Percentiles rank a stretch among this genome's conserved stretches.
These are phyloP conservation scores for Thraustochytrium sp. DNA, from an alignment of 352 stramenopile genomes.

Conservation along the genomic window DNA sequence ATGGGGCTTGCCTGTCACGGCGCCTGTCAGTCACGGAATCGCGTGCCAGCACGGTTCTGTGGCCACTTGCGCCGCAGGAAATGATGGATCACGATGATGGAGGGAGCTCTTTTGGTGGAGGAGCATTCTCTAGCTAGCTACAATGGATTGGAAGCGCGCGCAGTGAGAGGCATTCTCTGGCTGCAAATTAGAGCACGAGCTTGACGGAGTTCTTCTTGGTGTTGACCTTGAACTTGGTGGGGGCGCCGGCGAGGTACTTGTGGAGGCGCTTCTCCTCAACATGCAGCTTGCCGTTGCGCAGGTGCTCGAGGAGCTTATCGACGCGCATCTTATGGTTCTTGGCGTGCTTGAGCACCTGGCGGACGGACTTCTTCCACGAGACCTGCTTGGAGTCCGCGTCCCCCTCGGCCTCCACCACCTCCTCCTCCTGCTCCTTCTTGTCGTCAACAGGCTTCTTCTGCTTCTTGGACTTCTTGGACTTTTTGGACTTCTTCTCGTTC, in stretches of 20 bases:
- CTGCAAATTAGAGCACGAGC: neutral
- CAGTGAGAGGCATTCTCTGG: neutral
- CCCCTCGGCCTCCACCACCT: conserved; percentile 52
- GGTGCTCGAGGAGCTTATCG: neutral
- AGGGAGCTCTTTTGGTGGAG: too few relatives aligned
- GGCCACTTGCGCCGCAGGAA: too few relatives aligned
- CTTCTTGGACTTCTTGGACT: conserved; percentile 65
- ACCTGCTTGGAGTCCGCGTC: conserved; percentile 30
- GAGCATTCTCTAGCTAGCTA: neutral
- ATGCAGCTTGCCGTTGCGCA: neutral
- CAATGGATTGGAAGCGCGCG: neutral
- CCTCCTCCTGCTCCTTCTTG: neutral
- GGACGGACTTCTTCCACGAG: neutral
- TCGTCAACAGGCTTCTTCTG: conserved; percentile 50
- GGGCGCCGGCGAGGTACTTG: neutral
- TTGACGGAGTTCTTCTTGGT: neutral
- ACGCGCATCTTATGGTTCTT: conserved; percentile 13
- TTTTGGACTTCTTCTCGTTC: conserved; percentile 60
- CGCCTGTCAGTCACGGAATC: too few relatives aligned
- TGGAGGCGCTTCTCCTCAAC: neutral
- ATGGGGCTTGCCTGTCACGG: too few relatives aligned
- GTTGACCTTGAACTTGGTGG: conserved; percentile 14
- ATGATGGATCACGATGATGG: too few relatives aligned
- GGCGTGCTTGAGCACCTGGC: neutral
- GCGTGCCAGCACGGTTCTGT: too few relatives aligned